Percentiles rank a stretch among this genome's conserved stretches.
phyloP scores from a whole-genome alignment of 352 stramenopile species.

The Pythium myriotylum region DNA sequence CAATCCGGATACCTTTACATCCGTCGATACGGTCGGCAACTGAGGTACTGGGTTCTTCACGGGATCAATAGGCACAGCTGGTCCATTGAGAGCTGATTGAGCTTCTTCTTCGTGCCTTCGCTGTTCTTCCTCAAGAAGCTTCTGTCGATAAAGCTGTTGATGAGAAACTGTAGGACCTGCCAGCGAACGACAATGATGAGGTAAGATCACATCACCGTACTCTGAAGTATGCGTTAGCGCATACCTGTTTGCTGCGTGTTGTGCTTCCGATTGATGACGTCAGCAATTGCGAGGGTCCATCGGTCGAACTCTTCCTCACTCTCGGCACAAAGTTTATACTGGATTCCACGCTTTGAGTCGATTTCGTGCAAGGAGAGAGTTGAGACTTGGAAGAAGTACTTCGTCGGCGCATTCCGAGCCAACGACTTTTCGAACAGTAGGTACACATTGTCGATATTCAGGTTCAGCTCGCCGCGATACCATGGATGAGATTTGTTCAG shows the following conservation, averaged over 20 bases:
- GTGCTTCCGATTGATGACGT: slow-evolving; percentile 80
- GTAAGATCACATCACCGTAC: no score
- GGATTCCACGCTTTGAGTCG: slow-evolving; percentile 77
- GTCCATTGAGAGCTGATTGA: neutral
- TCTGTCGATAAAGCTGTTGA: slow-evolving; percentile 80
- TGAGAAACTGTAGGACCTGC: slow-evolving; percentile 53
- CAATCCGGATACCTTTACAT: no score
- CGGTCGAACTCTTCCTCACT: slow-evolving; percentile 77
- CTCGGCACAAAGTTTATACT: slow-evolving; percentile 86
- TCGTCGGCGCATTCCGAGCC: slow-evolving; percentile 72
- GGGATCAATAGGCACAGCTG: neutral
- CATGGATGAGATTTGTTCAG: slow-evolving; percentile 78
- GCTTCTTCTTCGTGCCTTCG: slow-evolving; percentile 21
- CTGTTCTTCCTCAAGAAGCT: slow-evolving; percentile 57
- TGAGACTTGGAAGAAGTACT: slow-evolving; percentile 87
- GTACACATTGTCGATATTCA: slow-evolving; percentile 76
- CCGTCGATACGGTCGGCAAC: no score
- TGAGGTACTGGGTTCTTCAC: no score
- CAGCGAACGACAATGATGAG: no score
- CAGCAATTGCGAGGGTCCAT: slow-evolving; percentile 77
- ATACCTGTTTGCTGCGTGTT: slow-evolving; percentile 26
- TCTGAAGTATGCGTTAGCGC: no score
- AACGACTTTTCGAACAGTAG: slow-evolving; percentile 83
- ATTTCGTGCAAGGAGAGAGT: slow-evolving; percentile 75
- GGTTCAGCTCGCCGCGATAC: slow-evolving; percentile 77